Evolutionary conservation across 305 asterid genomes (phyloP).

Genomic region (Solanum hybrid): DNA sequence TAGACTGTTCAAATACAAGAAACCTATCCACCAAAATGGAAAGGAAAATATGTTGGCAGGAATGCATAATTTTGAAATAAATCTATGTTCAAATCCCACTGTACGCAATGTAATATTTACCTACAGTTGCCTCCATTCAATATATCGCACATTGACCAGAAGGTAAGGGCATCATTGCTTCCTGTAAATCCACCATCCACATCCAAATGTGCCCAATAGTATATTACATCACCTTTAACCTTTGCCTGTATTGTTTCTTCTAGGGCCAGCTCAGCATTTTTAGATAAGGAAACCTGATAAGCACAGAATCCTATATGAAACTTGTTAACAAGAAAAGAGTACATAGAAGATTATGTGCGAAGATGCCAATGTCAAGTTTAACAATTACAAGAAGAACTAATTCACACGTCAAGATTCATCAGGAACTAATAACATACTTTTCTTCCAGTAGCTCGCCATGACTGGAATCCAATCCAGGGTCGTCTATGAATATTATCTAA

Average conservation of each 20-base stretch:
- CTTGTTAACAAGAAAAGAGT: background rate
- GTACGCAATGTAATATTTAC: constrained; percentile 29
- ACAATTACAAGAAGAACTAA: background rate
- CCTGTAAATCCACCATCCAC: constrained; percentile 59
- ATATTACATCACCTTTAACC: constrained; percentile 69
- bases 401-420: background rate
- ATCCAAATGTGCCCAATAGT: constrained; percentile 73
- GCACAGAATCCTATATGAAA: background rate
- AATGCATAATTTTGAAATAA: background rate
- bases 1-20: background rate
- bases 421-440: constrained; percentile 37
- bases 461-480: constrained; percentile 99
- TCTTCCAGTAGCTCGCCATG: constrained; percentile 94
- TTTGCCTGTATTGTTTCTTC: constrained; percentile 65
- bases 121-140: constrained; percentile 95
- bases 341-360: background rate
- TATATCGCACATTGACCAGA: constrained; percentile 95
- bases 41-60: background rate
- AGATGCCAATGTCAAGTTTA: background rate
- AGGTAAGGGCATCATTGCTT: constrained; percentile 59
- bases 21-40: background rate
- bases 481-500: constrained; percentile 80
- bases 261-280: constrained; percentile 63
- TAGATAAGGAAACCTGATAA: constrained; percentile 65
- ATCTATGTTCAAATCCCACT: background rate